A percentile compares a stretch with the other conserved stretches of the same genome.
phyloP scores from a whole-genome alignment of 2,329 filamentous ascomycete genomes.

The Fusarium sp. region DNA sequence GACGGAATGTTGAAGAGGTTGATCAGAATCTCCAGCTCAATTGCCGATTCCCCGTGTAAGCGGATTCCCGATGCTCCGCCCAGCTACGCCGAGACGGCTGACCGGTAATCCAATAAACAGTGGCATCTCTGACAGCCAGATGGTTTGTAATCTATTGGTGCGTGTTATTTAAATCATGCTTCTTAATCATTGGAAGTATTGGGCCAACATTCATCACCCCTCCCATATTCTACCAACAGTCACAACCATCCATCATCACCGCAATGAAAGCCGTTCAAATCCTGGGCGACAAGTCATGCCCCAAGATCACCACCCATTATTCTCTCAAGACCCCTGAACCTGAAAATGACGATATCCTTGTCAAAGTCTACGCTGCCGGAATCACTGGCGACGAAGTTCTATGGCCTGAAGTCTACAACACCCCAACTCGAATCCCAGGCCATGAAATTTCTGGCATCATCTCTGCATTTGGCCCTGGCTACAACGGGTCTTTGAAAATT shows the following conservation, averaged over 20 bases:
- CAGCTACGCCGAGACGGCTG: not conserved
- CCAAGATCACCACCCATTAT: constrained; percentile 25
- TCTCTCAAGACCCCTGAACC: constrained; percentile 35
- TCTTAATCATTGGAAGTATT: not conserved
- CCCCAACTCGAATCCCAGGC: constrained; percentile 46
- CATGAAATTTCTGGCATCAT: constrained; percentile 52
- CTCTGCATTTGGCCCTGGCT: constrained; percentile 30
- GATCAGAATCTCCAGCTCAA: not conserved
- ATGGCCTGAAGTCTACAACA: constrained; percentile 50
- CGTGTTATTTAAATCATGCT: not conserved
- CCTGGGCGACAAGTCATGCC: constrained; percentile 37
- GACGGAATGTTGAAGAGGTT: too few relatives aligned
- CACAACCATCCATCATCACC: not conserved
- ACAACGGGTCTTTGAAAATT: not conserved
- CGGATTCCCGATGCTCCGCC: not conserved
- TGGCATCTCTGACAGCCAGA: too few relatives aligned
- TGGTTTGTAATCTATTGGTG: not conserved
- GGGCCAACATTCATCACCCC: not conserved
- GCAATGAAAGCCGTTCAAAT: constrained; percentile 52
- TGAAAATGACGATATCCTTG: constrained; percentile 39
- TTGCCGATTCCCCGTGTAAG: not conserved
- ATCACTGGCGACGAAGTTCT: constrained; percentile 50
- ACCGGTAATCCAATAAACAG: not conserved
- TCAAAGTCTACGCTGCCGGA: constrained; percentile 49
- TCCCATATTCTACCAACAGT: not conserved